These are phyloP conservation scores for Salix koriyanagi DNA, from an alignment of 345 rosid species.

Conservation along the genomic window DNA sequence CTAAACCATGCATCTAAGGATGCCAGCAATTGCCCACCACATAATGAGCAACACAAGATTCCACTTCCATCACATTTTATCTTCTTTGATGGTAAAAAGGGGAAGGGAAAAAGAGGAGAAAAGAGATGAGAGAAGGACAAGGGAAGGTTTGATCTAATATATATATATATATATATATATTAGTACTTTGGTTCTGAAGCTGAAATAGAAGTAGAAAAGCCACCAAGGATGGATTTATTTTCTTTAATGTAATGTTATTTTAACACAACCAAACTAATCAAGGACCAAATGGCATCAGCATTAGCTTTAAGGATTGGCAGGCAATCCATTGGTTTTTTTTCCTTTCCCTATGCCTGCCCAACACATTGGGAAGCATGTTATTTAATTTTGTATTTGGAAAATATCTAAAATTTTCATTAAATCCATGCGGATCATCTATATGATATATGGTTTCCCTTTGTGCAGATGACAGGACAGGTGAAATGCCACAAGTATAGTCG, in stretches of 20 bases:
- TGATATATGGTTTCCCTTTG: conserved; percentile 10
- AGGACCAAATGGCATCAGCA: not conserved
- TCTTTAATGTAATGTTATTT: not conserved
- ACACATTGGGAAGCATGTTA: not conserved
- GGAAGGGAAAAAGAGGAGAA: no score
- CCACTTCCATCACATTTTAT: no score
- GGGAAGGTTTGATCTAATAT: no score
- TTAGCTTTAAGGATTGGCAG: not conserved
- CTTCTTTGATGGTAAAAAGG: no score
- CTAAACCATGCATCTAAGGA: no score
- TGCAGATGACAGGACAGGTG: conserved; percentile 72
- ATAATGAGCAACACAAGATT: no score
- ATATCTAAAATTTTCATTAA: not conserved
- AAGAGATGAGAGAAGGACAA: no score
- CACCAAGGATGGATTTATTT: not conserved
- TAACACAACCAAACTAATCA: not conserved
- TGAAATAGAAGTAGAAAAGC: not conserved
- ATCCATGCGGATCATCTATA: not conserved
- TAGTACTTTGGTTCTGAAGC: not conserved
- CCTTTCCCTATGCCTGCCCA: not conserved
- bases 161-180: no score
- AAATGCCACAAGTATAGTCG: conserved; percentile 85
- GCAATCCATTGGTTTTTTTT: not conserved
- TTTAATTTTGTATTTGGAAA: not conserved
- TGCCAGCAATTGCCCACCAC: not conserved